phyloP scores from a whole-genome alignment of 805 yeast genomes.

The Teunomyces kruisii region DNA sequence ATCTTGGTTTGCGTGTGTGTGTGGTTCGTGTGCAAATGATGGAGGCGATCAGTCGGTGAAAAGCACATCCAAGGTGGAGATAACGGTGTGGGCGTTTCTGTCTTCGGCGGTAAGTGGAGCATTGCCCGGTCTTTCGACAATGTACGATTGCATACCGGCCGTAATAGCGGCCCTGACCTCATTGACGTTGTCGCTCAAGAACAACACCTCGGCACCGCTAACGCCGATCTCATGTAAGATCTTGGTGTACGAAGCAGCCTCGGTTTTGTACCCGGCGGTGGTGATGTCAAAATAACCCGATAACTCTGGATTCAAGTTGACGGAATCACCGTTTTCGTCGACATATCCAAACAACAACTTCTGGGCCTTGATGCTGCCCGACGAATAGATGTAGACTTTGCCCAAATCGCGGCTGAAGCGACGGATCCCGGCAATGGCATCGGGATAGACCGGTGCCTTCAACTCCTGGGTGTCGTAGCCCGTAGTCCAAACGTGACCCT shows the following conservation, averaged over 20 bases:
- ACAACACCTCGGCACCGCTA: conserved; percentile 43
- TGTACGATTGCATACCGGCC: conserved; percentile 58
- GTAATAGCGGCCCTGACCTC: conserved; percentile 75
- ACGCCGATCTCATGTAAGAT: conserved; percentile 49
- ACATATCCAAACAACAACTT: conserved; percentile 72
- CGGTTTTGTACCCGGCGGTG: conserved; percentile 74
- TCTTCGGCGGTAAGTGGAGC: conserved; percentile 44
- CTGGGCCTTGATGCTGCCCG: conserved; percentile 89
- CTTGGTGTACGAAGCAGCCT: conserved; percentile 52
- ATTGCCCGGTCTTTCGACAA: conserved; percentile 80
- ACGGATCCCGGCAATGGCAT: conserved; percentile 60
- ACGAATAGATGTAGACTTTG: conserved; percentile 73
- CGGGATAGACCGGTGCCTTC: conserved; percentile 72
- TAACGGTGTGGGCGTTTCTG: conserved; percentile 2
- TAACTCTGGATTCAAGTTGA: conserved; percentile 49
- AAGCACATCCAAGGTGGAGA: not conserved
- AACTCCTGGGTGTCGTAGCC: conserved; percentile 81
- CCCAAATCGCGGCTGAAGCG: conserved; percentile 27
- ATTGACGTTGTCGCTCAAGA: conserved; percentile 75
- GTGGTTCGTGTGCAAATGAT: no score
- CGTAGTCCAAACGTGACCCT: conserved; percentile 77
- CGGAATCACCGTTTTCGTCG: conserved; percentile 29
- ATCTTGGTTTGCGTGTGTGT: no score
- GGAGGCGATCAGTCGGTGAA: not conserved
- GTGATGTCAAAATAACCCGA: conserved; percentile 81